Base-by-base conservation (phyloP, 257 asterid species). In the Gentiana straminea region DNA sequence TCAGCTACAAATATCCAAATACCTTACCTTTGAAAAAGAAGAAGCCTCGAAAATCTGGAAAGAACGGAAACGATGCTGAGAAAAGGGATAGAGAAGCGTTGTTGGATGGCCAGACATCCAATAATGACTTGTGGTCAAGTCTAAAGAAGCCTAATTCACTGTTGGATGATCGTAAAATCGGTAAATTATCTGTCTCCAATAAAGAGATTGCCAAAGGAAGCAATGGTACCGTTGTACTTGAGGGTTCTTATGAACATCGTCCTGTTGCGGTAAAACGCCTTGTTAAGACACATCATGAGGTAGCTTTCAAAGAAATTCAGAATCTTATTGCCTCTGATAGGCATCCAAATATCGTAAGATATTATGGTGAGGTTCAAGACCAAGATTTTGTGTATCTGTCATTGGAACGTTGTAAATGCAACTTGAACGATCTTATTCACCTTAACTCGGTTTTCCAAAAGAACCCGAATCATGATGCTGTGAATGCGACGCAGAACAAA, bases 191-290 rank as follows among this genome's bases (percentile, higher is more conserved):
- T 73, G 84, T 87, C 62, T 82, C 89, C 48, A 66, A 60, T 63
- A 77, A 77, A 61, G 93, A 79, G 83, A 87, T 91, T 57, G 98
- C 85, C 47, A 87, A 80, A 77, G 96, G 98, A 63, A 91, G 98
- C 65, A 84, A 87, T 41, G 98, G 96, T 33, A 91, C 98, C 35
- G 70, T 91, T 65, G 86, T 91, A 60, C 83, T 91, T 59, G 98
- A 91, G 77, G 98, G 98, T 46, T 69, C 73, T 62, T 83, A 83
- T 68, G 94, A 82, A 58, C 86, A 96, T 34, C 95, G 95, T 48
- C 77, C 74, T 35, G 96, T 87, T 65, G 96, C 96, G 13, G 98
- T 91, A 73, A 91, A 91, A 75, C 94, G 98, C 64, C 92, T 91
- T 58, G 95, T 91, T 61, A 74, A 84, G 70, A 83, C 89, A 49